Evolutionary conservation across 495 filamentous ascomycete species (phyloP).

Genomic region (Pyronema domesticum): DNA sequence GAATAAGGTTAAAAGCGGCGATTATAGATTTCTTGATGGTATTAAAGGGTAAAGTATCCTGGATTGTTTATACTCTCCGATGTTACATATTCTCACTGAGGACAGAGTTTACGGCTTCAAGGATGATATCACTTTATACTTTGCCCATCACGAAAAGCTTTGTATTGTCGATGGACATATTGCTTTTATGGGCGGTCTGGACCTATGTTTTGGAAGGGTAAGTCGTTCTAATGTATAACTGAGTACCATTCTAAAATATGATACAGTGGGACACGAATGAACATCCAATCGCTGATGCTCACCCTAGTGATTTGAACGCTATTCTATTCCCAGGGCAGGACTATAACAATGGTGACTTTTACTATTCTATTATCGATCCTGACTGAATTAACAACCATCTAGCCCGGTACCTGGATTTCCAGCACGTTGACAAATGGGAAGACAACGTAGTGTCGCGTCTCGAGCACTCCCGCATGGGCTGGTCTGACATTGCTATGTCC

Average conservation of each 20-base stretch:
- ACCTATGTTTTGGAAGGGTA: conserved; percentile 43
- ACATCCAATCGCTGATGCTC: conserved; percentile 73
- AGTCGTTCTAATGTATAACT: not conserved
- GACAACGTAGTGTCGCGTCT: conserved; percentile 74
- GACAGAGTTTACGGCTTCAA: conserved; percentile 51
- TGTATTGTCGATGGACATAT: conserved; percentile 53
- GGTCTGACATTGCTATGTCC: conserved; percentile 76
- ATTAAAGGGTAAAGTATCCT: conserved; percentile 11
- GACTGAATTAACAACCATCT: conserved; percentile 3
- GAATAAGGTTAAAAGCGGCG: conserved; percentile 31
- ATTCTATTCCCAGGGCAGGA: conserved; percentile 84
- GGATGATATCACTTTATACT: conserved; percentile 72
- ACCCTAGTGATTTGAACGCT: conserved; percentile 54
- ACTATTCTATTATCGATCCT: not conserved
- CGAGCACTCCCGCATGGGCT: conserved; percentile 73
- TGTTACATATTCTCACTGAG: not conserved
- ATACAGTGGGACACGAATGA: conserved; percentile 38
- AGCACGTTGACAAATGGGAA: conserved; percentile 65
- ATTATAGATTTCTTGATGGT: conserved; percentile 27
- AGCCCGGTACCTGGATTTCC: conserved; percentile 59
- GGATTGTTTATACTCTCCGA: not conserved
- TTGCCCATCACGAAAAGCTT: conserved; percentile 93
- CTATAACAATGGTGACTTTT: conserved; percentile 55
- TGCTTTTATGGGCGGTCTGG: conserved; percentile 81
- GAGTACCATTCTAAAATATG: not conserved